phyloP scores from a whole-genome alignment of 805 yeast genomes.

The Sugiyamaella boreocaroliniensis region DNA sequence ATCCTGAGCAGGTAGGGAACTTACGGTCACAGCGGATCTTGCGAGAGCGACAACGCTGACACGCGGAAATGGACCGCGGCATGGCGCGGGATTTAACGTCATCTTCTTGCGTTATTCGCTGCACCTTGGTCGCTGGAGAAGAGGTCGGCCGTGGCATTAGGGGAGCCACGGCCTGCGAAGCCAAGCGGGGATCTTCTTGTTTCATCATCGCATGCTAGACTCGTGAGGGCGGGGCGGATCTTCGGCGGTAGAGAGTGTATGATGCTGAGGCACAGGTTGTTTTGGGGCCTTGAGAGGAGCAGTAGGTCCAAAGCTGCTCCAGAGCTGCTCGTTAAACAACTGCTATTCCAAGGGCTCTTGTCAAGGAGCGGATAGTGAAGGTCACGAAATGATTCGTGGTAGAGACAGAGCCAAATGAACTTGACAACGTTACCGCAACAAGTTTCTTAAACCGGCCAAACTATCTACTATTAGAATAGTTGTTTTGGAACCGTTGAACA shows the following conservation, averaged over 20 bases:
- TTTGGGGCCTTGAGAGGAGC: too few species aligned
- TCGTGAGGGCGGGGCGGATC: neutral
- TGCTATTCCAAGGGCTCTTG: too few species aligned
- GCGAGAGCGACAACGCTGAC: constrained; percentile 70
- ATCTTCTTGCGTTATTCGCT: neutral
- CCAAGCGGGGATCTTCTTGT: neutral
- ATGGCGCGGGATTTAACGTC: neutral
- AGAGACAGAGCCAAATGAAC: too few species aligned
- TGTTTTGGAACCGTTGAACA: too few species aligned
- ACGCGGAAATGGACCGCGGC: constrained; percentile 63
- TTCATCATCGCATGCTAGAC: neutral
- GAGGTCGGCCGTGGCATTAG: neutral
- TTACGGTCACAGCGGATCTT: constrained; percentile 63
- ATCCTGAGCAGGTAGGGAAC: constrained; percentile 59
- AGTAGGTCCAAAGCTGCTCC: too few species aligned
- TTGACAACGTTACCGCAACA: too few species aligned
- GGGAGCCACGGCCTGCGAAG: neutral
- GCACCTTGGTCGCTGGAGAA: neutral
- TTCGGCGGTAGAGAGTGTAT: neutral
- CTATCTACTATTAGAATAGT: too few species aligned
- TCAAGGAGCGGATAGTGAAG: too few species aligned
- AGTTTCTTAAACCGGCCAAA: too few species aligned
- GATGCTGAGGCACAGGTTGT: neutral
- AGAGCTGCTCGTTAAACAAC: too few species aligned
- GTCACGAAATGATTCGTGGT: too few species aligned